Evolutionary conservation across 768 basidiomycete genomes (phyloP), one percentile per base, ranked within the genome.

Genomic region (Astraeus odoratus): DNA sequence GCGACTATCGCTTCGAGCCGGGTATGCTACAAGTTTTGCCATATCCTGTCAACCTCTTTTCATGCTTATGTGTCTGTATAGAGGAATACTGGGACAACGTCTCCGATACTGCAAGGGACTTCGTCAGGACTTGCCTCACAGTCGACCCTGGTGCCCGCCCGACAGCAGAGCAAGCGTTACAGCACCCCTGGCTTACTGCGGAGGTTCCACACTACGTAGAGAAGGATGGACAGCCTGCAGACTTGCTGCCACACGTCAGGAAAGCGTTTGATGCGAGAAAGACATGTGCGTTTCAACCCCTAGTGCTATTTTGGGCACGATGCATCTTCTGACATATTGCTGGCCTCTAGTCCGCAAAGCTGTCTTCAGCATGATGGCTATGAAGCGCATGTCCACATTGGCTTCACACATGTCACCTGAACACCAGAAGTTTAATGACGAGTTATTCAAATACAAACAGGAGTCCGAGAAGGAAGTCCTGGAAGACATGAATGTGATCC

Each of bases 1-100:
- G 91, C 6, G 89, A 96, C 67, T 97, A 91, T 70, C 84, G 83
- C 59, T 98, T 97, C 59, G 82, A 84, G 74, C 86, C 86, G 18
- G 74, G 71, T 60, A 46, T 52, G 63, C 57, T 23, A 19, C 19
- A n/a, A 29, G 9, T 27, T 39, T 37, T 7, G 29, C 20, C 41
- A 12, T 22, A 25, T 19, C 12, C 23, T 7, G 35, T 37, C 20
- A 8, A 34, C 8, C 16, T n/a, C 16, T 38, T 35, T 22, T 39
- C 26, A 31, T 13, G 38, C 16, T 5, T 18, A 25, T 15, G 10
- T 18, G 33, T 40, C 22, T 18, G 18, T 20, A 46, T 67, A 54
- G 79, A 71, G 54, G 89, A 89, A 57, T 92, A 92, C 63, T 93
- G 92, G 90, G 73, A 62, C 33, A 85, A 84, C 55, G 89, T 93